Conservation (phyloP, 148 eudicot species). For the Diospyros lotus region DNA sequence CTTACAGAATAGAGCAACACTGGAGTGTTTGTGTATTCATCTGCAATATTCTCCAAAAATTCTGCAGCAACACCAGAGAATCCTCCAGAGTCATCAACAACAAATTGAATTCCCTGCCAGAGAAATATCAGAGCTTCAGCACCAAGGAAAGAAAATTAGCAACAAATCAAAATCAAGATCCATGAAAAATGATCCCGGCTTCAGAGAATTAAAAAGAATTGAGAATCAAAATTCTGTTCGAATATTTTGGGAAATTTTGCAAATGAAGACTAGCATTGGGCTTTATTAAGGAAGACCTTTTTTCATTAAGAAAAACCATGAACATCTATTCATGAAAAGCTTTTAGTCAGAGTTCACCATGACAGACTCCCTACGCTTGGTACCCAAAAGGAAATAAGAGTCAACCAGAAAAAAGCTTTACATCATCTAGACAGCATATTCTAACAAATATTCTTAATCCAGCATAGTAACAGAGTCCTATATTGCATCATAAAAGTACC, state of each 20-base stretch:
- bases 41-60: constrained; percentile 73
- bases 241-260: background rate
- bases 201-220: background rate
- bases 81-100: constrained; percentile 89
- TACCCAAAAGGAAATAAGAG: background rate
- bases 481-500: too few relatives aligned
- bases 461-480: background rate
- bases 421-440: background rate
- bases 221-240: background rate
- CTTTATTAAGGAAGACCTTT: too few relatives aligned
- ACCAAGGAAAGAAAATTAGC: constrained; percentile 2
- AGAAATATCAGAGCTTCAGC: constrained; percentile 3
- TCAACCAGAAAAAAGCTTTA: background rate
- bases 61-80: constrained; percentile 83
- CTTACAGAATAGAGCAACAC: constrained; percentile 69
- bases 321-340: background rate
- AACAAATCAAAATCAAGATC: background rate
- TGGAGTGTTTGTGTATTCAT: constrained; percentile 77
- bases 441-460: background rate
- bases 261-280: too few relatives aligned
- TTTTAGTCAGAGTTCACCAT: background rate
- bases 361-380: background rate
- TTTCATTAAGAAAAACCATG: background rate
- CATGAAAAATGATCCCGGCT: background rate
- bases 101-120: constrained; percentile 81